Conservation (phyloP, 23 red algal genomes). For the Gracilariopsis chorda region DNA sequence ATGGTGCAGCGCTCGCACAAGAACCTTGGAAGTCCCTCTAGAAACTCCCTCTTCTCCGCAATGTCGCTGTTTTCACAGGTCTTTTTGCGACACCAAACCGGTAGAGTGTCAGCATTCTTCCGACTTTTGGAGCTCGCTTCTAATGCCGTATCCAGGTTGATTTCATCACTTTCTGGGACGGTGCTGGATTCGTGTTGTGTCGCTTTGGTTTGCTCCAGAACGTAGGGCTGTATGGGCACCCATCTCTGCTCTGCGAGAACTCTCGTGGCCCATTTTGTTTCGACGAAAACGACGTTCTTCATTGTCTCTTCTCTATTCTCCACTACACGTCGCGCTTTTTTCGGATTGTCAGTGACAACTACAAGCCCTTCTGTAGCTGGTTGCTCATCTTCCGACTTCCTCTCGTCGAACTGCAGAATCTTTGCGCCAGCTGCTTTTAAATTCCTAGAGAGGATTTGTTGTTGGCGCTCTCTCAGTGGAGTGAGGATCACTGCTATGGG, state of each 20-base stretch:
- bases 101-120: neutral
- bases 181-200: neutral
- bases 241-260: constrained; percentile 1
- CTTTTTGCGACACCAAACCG: constrained; percentile 37
- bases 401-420: neutral
- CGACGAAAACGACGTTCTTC: neutral
- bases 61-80: neutral
- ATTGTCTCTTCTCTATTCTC: neutral
- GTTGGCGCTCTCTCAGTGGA: constrained; percentile 22
- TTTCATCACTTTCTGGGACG: constrained; percentile 3
- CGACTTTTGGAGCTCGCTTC: neutral
- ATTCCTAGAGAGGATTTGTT: constrained; percentile 19
- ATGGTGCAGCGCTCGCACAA: constrained; percentile 48
- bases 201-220: neutral
- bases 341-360: constrained; percentile 31
- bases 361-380: neutral
- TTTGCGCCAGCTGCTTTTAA: constrained; percentile 5
- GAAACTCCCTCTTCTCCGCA: neutral
- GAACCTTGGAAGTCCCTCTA: neutral
- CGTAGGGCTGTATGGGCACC: neutral
- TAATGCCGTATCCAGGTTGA: neutral
- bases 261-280: constrained; percentile 43
- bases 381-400: too few relatives aligned
- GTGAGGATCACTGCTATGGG: constrained; percentile 23
- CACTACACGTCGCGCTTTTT: neutral